phyloP scores from a whole-genome alignment of 2,329 filamentous ascomycete genomes.

The Dothiorella sarmentorum region DNA sequence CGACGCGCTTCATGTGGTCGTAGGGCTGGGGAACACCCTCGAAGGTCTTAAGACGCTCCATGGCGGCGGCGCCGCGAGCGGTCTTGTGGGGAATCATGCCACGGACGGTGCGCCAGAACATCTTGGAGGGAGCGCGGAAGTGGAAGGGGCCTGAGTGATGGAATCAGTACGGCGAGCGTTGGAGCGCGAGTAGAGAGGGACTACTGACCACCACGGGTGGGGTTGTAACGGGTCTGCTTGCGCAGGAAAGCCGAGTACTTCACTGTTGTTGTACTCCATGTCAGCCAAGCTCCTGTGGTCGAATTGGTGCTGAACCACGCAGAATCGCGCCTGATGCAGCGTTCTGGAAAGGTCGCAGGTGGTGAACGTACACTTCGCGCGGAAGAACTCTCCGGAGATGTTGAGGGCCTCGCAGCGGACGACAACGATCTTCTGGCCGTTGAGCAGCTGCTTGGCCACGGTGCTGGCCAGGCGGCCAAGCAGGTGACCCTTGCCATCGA shows the following conservation, averaged over 20 bases:
- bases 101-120: slow-evolving; percentile 99
- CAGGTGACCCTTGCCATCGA: slow-evolving; percentile 99
- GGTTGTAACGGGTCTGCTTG: slow-evolving; percentile 99
- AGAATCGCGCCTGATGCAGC: neutral
- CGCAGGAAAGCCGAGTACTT: slow-evolving; percentile 99
- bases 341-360: neutral
- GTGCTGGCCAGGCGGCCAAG: slow-evolving; percentile 97
- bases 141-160: slow-evolving; percentile 82
- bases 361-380: slow-evolving; percentile 90
- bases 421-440: slow-evolving; percentile 98
- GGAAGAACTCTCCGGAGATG: slow-evolving; percentile 99
- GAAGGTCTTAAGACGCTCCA: slow-evolving; percentile 99
- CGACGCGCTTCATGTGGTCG: slow-evolving; percentile 99
- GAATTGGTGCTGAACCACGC: neutral
- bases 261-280: slow-evolving; percentile 58
- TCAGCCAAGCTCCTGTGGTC: slow-evolving; percentile 47
- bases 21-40: slow-evolving; percentile 98
- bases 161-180: slow-evolving; percentile 24
- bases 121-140: slow-evolving; percentile 97
- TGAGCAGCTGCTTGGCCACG: slow-evolving; percentile 98
- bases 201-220: slow-evolving; percentile 87
- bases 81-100: slow-evolving; percentile 99
- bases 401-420: slow-evolving; percentile 99
- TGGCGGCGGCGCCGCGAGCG: slow-evolving; percentile 87
- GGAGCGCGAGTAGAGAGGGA: slow-evolving; percentile 19